These are phyloP conservation scores for Metschnikowia matae DNA, from an alignment of 805 yeast genomes.

Conservation along the genomic window DNA sequence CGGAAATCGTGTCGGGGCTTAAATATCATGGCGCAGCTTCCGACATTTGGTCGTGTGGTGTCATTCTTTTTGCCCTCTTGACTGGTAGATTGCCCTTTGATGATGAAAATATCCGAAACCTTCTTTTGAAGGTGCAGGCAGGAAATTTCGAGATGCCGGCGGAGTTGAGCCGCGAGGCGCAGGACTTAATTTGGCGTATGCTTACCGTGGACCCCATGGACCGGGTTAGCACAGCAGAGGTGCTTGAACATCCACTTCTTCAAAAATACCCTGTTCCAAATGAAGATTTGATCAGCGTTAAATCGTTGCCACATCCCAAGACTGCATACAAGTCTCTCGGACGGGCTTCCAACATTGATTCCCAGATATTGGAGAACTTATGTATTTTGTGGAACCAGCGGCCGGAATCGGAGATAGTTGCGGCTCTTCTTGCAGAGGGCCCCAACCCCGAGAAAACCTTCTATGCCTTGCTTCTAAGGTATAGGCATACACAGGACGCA, in stretches of 20 bases:
- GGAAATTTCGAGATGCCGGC: slow-evolving; percentile 73
- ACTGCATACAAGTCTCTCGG: slow-evolving; percentile 50
- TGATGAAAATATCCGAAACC: slow-evolving; percentile 70
- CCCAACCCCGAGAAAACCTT: slow-evolving; percentile 44
- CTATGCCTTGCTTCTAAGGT: slow-evolving; percentile 42
- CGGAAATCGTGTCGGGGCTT: slow-evolving; percentile 76
- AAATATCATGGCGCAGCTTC: slow-evolving; percentile 81
- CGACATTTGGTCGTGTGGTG: slow-evolving; percentile 89
- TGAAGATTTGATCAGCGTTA: slow-evolving; percentile 42
- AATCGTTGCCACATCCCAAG: slow-evolving; percentile 51
- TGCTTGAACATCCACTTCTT: slow-evolving; percentile 56
- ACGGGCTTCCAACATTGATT: slow-evolving; percentile 45
- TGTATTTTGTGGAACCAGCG: slow-evolving; percentile 58
- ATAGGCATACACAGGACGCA: slow-evolving; percentile 38
- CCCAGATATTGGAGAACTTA: slow-evolving; percentile 50
- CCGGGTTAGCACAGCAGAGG: slow-evolving; percentile 65
- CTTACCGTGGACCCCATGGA: slow-evolving; percentile 65
- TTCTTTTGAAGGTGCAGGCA: slow-evolving; percentile 69
- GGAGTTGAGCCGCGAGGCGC: slow-evolving; percentile 59
- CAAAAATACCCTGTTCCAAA: slow-evolving; percentile 47
- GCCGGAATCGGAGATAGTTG: slow-evolving; percentile 36
- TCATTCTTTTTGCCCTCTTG: slow-evolving; percentile 69
- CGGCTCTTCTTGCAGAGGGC: slow-evolving; percentile 35
- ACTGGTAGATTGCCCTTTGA: slow-evolving; percentile 84
- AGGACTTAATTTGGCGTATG: slow-evolving; percentile 61